These are phyloP conservation scores for Mycena latifolia DNA, from an alignment of 768 basidiomycete species.

Conservation along the genomic window DNA sequence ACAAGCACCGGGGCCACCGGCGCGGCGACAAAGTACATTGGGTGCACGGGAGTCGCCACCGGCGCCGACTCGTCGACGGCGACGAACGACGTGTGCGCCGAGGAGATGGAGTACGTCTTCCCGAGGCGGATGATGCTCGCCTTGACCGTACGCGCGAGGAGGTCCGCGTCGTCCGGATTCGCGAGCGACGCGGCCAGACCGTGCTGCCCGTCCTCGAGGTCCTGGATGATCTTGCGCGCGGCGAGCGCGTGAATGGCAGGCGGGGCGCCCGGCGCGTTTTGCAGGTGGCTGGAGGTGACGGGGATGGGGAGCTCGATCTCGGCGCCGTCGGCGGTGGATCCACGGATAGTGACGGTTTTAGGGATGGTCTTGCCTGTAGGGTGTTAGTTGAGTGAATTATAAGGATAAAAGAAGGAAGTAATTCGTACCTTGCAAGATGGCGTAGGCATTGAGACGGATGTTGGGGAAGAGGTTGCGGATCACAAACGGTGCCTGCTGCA, in stretches of 20 bases:
- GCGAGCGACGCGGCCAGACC: conserved; percentile 9
- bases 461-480: conserved; percentile 27
- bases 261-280: conserved; percentile 20
- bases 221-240: conserved; percentile 34
- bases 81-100: conserved; percentile 29
- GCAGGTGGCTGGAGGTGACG: conserved; percentile 32
- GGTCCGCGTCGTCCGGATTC: conserved; percentile 27
- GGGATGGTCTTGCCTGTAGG: conserved; percentile 31
- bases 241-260: conserved; percentile 32
- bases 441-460: conserved; percentile 28
- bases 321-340: conserved; percentile 24
- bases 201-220: conserved; percentile 35
- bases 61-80: conserved; percentile 27
- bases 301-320: conserved; percentile 29
- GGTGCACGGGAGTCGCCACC: no score
- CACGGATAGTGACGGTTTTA: conserved; percentile 32
- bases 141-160: conserved; percentile 25
- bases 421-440: conserved; percentile 31
- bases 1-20: no score
- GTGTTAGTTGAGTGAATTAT: neutral
- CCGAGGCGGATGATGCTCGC: conserved; percentile 33
- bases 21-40: no score
- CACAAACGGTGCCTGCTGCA: conserved; percentile 32
- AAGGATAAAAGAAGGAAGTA: neutral
- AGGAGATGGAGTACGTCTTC: conserved; percentile 31